Percentiles rank a stretch among this genome's conserved stretches.
These are phyloP conservation scores for Tylopilus orsonianus DNA, from an alignment of 1,284 basidiomycete species.

Conservation along the genomic window DNA sequence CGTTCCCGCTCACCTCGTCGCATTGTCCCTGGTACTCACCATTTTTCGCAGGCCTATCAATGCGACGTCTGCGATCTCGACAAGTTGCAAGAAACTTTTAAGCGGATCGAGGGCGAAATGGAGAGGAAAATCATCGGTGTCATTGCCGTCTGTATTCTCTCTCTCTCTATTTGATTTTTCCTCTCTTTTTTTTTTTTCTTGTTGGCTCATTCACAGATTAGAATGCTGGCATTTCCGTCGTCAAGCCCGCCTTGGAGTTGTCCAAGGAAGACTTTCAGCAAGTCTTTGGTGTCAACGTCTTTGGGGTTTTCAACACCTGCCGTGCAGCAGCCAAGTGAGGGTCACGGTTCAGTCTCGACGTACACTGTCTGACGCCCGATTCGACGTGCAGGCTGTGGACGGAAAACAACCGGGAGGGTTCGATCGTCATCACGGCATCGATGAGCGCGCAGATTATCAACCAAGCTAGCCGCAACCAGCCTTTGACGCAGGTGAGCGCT, in stretches of 20 bases:
- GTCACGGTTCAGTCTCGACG: neutral
- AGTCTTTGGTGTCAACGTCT: conserved; percentile 40
- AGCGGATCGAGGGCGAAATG: conserved; percentile 31
- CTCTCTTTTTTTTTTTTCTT: neutral
- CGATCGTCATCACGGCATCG: conserved; percentile 49
- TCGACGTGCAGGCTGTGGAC: conserved; percentile 16
- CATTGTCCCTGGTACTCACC: too few species aligned
- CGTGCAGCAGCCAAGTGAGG: conserved; percentile 42
- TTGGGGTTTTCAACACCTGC: conserved; percentile 45
- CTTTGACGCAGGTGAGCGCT: conserved; percentile 38
- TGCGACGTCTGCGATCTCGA: conserved; percentile 42
- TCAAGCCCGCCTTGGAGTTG: conserved; percentile 49
- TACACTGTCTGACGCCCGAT: fast-evolving
- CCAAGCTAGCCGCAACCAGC: conserved; percentile 31
- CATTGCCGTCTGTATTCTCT: conserved; percentile 23
- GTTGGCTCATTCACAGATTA: conserved; percentile 10
- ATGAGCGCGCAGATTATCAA: conserved; percentile 55
- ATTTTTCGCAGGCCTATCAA: conserved; percentile 38
- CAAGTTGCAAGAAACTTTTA: conserved; percentile 37
- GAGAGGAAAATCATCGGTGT: conserved; percentile 9
- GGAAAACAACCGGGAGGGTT: conserved; percentile 1
- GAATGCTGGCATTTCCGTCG: conserved; percentile 48
- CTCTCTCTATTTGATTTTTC: fast-evolving
- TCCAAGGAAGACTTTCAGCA: conserved; percentile 42
- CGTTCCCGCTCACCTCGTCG: neutral